Base-by-base conservation (phyloP, 331 rosid species). In the Pyrus hybrid region DNA sequence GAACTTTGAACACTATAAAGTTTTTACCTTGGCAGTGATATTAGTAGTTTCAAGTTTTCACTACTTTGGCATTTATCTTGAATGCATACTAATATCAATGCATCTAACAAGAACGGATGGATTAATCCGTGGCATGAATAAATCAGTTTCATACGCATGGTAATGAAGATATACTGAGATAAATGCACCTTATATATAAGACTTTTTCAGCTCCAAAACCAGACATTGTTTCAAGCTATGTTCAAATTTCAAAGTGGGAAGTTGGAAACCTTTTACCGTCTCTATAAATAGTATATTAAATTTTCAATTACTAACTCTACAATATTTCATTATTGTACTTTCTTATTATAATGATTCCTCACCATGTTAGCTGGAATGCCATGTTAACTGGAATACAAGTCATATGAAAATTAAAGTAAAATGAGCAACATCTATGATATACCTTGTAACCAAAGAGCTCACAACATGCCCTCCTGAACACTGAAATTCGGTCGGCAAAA, bases 401-500 rank as follows among this genome's bases (percentile, higher is more conserved):
- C 53, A 16, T 67, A 41, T 30, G 11, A n/a, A 17, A 51, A 49
- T 51, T 20, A 10, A 29, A 21, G 62, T 17, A 71, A 20, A 54
- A 13, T 54, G 51, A 72, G 74, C 22, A 30, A 73, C 10, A 66
- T 41, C 30, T 67, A 49, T 32, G 6, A 22, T 62, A 17, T 83
- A 91, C 96, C 98, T 93, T 93, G 88, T 91, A 93, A 79, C 98
- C 98, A 86, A 93, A 93, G 72, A 93, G 93, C 86, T 93, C 97
- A 23, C 98, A 91, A 74, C 98, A 93, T 63, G 98, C 98, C 81
- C 96, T 90, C 77, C 97, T 87, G 86, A 93, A 91, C 74, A 93
- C 96, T 49, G 96, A 91, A 87, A 93, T 93, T 84, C 97, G 84
- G 85, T 93, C 96, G 14, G 96, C 97, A 86, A 93, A 91, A 73